Evolutionary conservation across 2,329 filamentous ascomycete species (phyloP).

Genomic region (Dendryphion nanum): DNA sequence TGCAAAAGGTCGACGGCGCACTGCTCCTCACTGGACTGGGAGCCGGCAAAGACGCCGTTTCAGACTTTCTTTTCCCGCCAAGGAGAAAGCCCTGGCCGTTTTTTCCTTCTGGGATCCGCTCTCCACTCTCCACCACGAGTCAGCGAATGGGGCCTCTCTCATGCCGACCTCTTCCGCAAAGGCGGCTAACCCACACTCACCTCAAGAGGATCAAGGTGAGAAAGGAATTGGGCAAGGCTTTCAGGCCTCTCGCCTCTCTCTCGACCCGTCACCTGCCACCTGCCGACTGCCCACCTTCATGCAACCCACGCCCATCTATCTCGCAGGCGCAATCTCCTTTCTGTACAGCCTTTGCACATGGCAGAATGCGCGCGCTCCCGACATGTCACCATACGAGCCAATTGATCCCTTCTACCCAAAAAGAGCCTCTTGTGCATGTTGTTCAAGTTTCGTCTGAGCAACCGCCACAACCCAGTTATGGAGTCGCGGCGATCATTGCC

Average conservation of each 20-base stretch:
- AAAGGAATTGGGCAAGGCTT: slow-evolving; percentile 11
- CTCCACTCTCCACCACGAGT: slow-evolving; percentile 15
- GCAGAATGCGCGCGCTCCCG: slow-evolving; percentile 11
- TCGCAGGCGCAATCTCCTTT: slow-evolving; percentile 21
- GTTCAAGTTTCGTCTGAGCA: slow-evolving; percentile 10
- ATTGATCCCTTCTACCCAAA: background rate
- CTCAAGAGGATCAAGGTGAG: slow-evolving; percentile 11
- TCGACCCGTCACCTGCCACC: background rate
- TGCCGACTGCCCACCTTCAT: slow-evolving; percentile 20
- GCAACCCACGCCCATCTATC: slow-evolving; percentile 23
- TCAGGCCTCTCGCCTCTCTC: background rate
- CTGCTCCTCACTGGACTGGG: too few species aligned
- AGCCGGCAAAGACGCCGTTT: slow-evolving; percentile 36
- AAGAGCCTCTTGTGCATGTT: slow-evolving; percentile 1
- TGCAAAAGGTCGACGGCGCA: too few species aligned
- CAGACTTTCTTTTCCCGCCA: slow-evolving; percentile 34
- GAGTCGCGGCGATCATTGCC: too few species aligned
- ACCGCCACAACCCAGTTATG: too few species aligned
- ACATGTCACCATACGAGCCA: too few species aligned
- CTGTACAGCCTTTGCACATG: slow-evolving; percentile 7
- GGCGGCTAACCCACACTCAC: slow-evolving; percentile 21
- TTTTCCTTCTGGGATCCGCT: slow-evolving; percentile 9
- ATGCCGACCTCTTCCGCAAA: slow-evolving; percentile 21
- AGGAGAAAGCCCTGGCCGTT: slow-evolving; percentile 20
- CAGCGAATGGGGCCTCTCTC: slow-evolving; percentile 25